Evolutionary conservation across 768 basidiomycete species (phyloP).

Genomic region (Rhizopogon vulgaris): DNA sequence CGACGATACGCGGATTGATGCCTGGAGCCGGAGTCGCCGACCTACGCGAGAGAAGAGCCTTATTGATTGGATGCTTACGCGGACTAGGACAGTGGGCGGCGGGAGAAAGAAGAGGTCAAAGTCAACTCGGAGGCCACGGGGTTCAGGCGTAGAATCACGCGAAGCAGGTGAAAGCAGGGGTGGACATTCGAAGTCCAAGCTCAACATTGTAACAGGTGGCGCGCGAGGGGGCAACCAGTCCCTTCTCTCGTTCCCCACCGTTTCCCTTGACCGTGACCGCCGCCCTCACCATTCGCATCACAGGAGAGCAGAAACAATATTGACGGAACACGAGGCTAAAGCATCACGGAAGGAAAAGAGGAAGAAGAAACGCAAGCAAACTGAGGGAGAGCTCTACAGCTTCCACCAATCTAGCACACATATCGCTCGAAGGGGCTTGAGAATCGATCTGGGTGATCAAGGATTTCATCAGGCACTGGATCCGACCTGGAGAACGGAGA

Average conservation of each 20-base stretch:
- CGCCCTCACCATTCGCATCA: constrained; percentile 5
- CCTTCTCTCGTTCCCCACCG: constrained; percentile 28
- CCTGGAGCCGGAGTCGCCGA: constrained; percentile 15
- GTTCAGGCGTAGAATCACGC: constrained; percentile 7
- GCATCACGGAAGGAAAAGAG: constrained; percentile 2
- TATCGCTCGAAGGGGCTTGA: constrained; percentile 30
- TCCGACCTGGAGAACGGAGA: constrained; percentile 29
- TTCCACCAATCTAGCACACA: constrained; percentile 32
- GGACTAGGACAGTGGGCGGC: constrained; percentile 24
- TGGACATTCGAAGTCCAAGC: constrained; percentile 12
- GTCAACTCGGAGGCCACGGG: constrained; percentile 8
- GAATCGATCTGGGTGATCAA: constrained; percentile 40
- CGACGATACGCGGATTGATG: constrained; percentile 26
- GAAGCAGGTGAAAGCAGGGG: constrained; percentile 2
- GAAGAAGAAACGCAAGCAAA: constrained; percentile 21
- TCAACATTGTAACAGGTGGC: constrained; percentile 35
- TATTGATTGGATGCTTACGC: constrained; percentile 66
- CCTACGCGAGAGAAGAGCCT: constrained; percentile 37
- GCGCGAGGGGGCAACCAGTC: constrained; percentile 34
- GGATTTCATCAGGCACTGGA: constrained; percentile 36
- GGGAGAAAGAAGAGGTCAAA: constrained; percentile 11
- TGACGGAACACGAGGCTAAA: constrained; percentile 3
- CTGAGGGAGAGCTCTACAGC: constrained; percentile 29
- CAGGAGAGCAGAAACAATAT: constrained; percentile 5
- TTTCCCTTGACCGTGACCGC: constrained; percentile 6